These are phyloP conservation scores for Neofusicoccum parvum DNA, from an alignment of 2,329 filamentous ascomycete species.

Conservation along the genomic window DNA sequence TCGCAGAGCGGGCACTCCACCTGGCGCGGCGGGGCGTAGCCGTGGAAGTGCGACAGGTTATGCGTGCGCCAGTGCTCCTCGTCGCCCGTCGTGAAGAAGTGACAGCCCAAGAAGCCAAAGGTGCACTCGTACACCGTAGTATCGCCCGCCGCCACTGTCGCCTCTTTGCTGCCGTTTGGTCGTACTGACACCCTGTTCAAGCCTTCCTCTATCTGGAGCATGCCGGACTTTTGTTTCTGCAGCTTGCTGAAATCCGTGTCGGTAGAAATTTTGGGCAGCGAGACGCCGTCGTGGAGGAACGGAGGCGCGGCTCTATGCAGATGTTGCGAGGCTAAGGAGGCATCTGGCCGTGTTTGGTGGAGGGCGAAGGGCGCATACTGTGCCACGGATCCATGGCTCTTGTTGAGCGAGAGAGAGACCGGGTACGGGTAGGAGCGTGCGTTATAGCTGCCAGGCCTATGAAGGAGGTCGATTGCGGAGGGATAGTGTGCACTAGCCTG, in stretches of 20 bases:
- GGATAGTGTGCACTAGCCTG: background rate
- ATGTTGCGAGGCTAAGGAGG: constrained; percentile 1
- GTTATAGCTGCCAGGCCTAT: background rate
- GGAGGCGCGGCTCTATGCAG: constrained; percentile 4
- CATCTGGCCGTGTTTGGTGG: background rate
- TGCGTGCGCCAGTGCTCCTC: constrained; percentile 34
- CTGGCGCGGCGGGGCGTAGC: constrained; percentile 32
- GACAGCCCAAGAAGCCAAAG: constrained; percentile 39
- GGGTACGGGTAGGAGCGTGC: background rate
- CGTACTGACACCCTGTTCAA: background rate
- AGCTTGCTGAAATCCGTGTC: constrained; percentile 23
- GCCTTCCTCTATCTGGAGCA: constrained; percentile 20
- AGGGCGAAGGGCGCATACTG: background rate
- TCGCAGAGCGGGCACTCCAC: constrained; percentile 38
- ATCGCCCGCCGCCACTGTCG: background rate
- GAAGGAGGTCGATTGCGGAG: background rate
- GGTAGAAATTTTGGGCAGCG: constrained; percentile 24
- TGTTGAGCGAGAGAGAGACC: background rate
- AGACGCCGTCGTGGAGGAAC: background rate
- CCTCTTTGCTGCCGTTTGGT: constrained; percentile 19
- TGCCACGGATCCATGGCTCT: background rate
- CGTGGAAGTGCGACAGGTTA: constrained; percentile 36
- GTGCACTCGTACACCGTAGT: constrained; percentile 33
- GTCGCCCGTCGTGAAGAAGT: constrained; percentile 26
- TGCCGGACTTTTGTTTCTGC: constrained; percentile 26